Evolutionary conservation across 495 filamentous ascomycete species (phyloP), one percentile per base, ranked within the genome.

Genomic region (Cetradonia linearis): DNA sequence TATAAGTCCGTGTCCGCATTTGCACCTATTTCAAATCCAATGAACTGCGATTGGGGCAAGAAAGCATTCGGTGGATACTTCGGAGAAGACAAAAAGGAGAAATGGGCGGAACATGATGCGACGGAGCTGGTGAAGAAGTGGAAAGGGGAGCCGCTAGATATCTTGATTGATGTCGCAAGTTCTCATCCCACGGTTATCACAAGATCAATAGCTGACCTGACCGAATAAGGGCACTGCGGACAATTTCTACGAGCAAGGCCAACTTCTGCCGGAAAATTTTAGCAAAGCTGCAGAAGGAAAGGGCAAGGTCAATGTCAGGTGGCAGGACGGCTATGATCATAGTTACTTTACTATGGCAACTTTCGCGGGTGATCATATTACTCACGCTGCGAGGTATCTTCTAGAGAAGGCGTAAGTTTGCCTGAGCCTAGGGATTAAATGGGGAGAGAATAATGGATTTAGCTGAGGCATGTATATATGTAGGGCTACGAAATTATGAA

Each of bases 51-150:
- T 16, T 98, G 93, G 94, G 94, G 94, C 36, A 76, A 94, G 74
- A 97, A 98, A 80, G 94, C 94, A 0, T 96, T 97, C 66, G 73
- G 67, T 10, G 93, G 94, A 3, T 98, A 96, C 73, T 81, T 98
- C 28, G 89, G 89, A 23, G 83, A 85, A 20, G 81, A 82, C 42
- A 70, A 86, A 25, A 76, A 80, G 69, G 77, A 80, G 58, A 85
- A 78, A 70, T 96, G 93, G 92, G 84, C 83, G 72, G 81, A 83
- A 72, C 85, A 96, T 66, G 93, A 98, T 71, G 88, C 93, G n/a
- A 92, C 90, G 2, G 91, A 96, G 74, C 73, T 97, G 61, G 72
- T 98, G 37, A 84, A 81, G 77, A 77, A 78, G 56, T 93, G 82
- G 84, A 82, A 78, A 63, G 83, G 83, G 1, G 65, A 62, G 36